Percentiles rank a stretch among this genome's conserved stretches.
Evolutionary conservation across 495 filamentous ascomycete genomes (phyloP).

Genomic region (Penicillium fimorum): DNA sequence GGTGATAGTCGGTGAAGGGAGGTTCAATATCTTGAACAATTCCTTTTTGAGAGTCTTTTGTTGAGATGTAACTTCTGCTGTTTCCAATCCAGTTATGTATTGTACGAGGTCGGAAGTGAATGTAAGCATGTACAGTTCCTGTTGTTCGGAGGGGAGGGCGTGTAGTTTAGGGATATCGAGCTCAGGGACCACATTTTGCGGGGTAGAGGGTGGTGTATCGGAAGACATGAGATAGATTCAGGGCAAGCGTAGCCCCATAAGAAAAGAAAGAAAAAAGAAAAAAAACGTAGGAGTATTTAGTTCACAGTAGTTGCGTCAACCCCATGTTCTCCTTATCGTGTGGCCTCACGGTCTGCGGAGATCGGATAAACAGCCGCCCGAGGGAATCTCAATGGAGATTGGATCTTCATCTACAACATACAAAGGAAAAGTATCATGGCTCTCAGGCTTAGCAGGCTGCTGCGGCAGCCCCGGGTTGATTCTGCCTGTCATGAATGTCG

Average conservation of each 20-base stretch:
- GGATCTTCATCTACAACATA: not conserved
- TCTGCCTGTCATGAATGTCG: conserved; percentile 24
- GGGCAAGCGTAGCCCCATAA: conserved; percentile 28
- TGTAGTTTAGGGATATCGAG: conserved; percentile 87
- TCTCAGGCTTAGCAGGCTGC: conserved; percentile 17
- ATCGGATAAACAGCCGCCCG: conserved; percentile 39
- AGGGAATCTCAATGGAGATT: conserved; percentile 19
- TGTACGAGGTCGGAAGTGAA: conserved; percentile 82
- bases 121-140: conserved; percentile 87
- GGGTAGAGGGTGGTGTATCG: conserved; percentile 27
- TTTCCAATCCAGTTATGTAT: conserved; percentile 69
- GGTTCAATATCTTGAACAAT: conserved; percentile 83
- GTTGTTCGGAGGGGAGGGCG: conserved; percentile 88
- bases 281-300: not conserved
- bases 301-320: conserved; percentile 4
- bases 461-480: conserved; percentile 8
- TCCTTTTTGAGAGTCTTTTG: conserved; percentile 89
- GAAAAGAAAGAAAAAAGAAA: conserved; percentile 7
- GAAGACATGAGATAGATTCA: conserved; percentile 40
- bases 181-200: conserved; percentile 50
- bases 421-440: conserved; percentile 14
- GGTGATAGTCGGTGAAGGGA: conserved; percentile 81
- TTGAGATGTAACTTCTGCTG: conserved; percentile 77
- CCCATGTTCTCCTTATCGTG: conserved; percentile 29
- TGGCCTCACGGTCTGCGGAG: conserved; percentile 32